Evolutionary conservation across 305 asterid genomes (phyloP).

Genomic region (Fraxinus ornus): DNA sequence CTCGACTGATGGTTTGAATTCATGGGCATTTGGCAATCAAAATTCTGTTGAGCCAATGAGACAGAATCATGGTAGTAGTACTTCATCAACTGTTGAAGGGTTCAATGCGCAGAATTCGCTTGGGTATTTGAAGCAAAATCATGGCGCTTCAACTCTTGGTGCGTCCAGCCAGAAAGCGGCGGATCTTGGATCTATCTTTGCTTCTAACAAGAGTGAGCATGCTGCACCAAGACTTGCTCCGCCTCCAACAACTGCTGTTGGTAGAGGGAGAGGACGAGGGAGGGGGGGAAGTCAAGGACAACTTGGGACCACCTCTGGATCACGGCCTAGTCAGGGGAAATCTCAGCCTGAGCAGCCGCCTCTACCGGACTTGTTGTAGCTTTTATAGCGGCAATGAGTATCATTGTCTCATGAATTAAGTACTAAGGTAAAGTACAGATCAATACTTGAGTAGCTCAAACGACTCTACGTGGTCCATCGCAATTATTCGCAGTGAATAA

Average conservation of each 20-base stretch:
- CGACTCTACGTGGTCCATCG: neutral
- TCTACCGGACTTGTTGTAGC: conserved; percentile 75
- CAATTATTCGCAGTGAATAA: neutral
- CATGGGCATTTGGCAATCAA: conserved; percentile 59
- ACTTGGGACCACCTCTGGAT: conserved; percentile 30
- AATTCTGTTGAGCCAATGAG: conserved; percentile 33
- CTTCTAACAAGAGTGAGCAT: conserved; percentile 64
- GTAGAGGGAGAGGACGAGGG: conserved; percentile 88
- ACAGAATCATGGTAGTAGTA: conserved; percentile 55
- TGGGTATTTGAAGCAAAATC: conserved; percentile 63
- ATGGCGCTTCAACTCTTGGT: conserved; percentile 34
- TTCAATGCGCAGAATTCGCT: conserved; percentile 47
- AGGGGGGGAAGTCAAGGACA: conserved; percentile 65
- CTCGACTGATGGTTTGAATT: conserved; percentile 46
- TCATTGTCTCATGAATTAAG: conserved; percentile 5
- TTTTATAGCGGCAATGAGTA: conserved; percentile 8
- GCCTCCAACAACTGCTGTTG: conserved; percentile 77
- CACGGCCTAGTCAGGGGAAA: conserved; percentile 38
- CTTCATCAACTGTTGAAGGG: conserved; percentile 36
- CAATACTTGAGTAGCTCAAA: neutral
- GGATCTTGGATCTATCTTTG: conserved; percentile 77
- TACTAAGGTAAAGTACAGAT: neutral
- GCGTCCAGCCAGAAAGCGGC: conserved; percentile 46
- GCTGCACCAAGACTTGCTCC: conserved; percentile 89
- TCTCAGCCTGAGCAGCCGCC: conserved; percentile 62